phyloP scores from a whole-genome alignment of 2,329 filamentous ascomycete species.

The Botrytis porri region DNA sequence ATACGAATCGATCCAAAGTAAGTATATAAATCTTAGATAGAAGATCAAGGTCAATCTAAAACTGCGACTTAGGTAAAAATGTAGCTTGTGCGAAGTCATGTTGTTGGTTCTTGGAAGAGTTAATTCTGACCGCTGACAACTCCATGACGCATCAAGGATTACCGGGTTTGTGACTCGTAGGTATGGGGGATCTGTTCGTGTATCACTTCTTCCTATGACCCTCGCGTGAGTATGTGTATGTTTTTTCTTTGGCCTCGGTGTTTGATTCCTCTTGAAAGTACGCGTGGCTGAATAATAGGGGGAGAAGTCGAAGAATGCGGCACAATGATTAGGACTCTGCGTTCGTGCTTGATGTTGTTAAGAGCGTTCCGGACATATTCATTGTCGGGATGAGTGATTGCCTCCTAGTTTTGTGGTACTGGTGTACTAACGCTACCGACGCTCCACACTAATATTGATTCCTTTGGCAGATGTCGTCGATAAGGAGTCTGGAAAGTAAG shows the following conservation, averaged over 20 bases:
- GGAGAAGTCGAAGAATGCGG: too few species aligned
- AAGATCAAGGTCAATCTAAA: background rate
- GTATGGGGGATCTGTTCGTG: background rate
- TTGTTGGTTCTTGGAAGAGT: background rate
- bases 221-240: background rate
- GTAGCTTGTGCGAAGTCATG: background rate
- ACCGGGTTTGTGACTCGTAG: background rate
- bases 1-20: fast-evolving
- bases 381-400: too few species aligned
- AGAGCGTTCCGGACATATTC: too few species aligned
- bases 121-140: fast-evolving
- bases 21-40: fast-evolving
- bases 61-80: fast-evolving
- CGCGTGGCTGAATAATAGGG: too few species aligned
- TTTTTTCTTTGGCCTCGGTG: background rate
- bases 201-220: fast-evolving
- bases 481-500: too few species aligned
- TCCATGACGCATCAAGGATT: fast-evolving
- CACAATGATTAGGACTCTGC: too few species aligned
- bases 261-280: too few species aligned
- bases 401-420: too few species aligned
- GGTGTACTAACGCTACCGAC: too few species aligned
- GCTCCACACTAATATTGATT: too few species aligned
- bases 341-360: too few species aligned
- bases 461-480: too few species aligned